Evolutionary conservation across 2,329 filamentous ascomycete species (phyloP).

Genomic region (Colletotrichum echinochloae): DNA sequence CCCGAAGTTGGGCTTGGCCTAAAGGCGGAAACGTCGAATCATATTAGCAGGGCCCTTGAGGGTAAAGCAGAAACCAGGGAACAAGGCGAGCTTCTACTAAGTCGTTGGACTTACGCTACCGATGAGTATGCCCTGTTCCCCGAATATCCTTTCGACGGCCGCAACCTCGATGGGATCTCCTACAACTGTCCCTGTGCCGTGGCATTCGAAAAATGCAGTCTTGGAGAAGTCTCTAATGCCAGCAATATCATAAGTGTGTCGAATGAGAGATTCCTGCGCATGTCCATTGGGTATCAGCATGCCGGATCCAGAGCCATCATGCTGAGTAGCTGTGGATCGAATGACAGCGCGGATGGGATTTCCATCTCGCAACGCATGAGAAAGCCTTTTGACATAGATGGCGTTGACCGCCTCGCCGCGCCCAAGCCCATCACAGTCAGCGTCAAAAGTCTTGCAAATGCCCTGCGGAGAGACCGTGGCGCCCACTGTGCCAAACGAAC

Average conservation of each 20-base stretch:
- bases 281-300: conserved; percentile 52
- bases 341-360: conserved; percentile 51
- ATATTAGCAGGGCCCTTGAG: no score
- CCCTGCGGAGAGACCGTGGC: conserved; percentile 44
- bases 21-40: neutral
- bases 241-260: conserved; percentile 44
- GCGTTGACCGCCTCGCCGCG: conserved; percentile 52
- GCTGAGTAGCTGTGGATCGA: conserved; percentile 46
- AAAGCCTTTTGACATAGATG: conserved; percentile 55
- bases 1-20: conserved; percentile 53
- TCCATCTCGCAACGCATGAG: conserved; percentile 54
- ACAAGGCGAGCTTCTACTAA: neutral
- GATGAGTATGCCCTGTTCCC: conserved; percentile 44
- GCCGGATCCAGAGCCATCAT: conserved; percentile 52
- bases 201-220: conserved; percentile 42
- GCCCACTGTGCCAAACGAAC: conserved; percentile 39
- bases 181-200: conserved; percentile 58
- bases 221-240: conserved; percentile 32
- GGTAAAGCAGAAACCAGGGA: no score
- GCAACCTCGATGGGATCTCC: conserved; percentile 57
- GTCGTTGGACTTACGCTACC: conserved; percentile 44
- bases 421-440: conserved; percentile 58
- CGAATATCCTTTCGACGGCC: conserved; percentile 51
- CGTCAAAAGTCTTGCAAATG: conserved; percentile 51
- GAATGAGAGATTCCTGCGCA: conserved; percentile 47